A percentile compares a stretch with the other conserved stretches of the same genome.
Conservation (phyloP, 1,139 yeast species). For the Candida sp. region DNA sequence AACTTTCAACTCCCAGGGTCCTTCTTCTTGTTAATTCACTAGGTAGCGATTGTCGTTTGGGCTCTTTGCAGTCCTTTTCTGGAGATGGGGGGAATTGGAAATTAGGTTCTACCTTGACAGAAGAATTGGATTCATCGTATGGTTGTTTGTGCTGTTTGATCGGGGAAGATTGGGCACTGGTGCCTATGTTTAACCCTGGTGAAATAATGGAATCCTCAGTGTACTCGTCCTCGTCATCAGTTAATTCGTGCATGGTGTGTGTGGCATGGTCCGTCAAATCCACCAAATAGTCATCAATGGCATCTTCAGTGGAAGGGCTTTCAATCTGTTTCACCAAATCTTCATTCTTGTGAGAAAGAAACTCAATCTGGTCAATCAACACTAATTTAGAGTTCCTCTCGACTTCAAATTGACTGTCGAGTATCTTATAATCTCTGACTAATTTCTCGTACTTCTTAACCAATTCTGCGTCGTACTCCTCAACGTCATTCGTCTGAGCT, state of each 20-base stretch:
- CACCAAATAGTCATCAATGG: slow-evolving; percentile 8
- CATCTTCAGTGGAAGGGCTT: slow-evolving; percentile 5
- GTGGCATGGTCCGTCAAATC: slow-evolving; percentile 9
- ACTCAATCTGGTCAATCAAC: slow-evolving; percentile 59
- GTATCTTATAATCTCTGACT: slow-evolving; percentile 40
- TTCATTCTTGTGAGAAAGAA: slow-evolving; percentile 45
- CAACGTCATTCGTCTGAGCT: slow-evolving; percentile 6
- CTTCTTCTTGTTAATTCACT: slow-evolving; percentile 22
- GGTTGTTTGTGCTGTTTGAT: slow-evolving; percentile 17
- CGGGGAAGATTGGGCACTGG: slow-evolving; percentile 27
- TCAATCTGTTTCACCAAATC: slow-evolving; percentile 19
- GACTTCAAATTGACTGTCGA: slow-evolving; percentile 46
- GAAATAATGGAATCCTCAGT: slow-evolving; percentile 18
- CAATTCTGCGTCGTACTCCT: slow-evolving; percentile 7
- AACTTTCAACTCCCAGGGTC: slow-evolving; percentile 20
- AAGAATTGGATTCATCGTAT: slow-evolving; percentile 16
- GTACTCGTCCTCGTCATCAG: slow-evolving; percentile 23
- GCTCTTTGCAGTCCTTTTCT: slow-evolving; percentile 21
- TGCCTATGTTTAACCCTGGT: slow-evolving; percentile 3
- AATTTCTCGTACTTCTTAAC: slow-evolving; percentile 34
- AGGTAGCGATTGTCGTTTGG: slow-evolving; percentile 43
- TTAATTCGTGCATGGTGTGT: slow-evolving; percentile 29
- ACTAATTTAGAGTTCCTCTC: slow-evolving; percentile 55
- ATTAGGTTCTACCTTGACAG: slow-evolving; percentile 24
- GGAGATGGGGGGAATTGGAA: slow-evolving; percentile 31